phyloP scores from a whole-genome alignment of 1,284 basidiomycete genomes.

The Microbotryum violaceum region DNA sequence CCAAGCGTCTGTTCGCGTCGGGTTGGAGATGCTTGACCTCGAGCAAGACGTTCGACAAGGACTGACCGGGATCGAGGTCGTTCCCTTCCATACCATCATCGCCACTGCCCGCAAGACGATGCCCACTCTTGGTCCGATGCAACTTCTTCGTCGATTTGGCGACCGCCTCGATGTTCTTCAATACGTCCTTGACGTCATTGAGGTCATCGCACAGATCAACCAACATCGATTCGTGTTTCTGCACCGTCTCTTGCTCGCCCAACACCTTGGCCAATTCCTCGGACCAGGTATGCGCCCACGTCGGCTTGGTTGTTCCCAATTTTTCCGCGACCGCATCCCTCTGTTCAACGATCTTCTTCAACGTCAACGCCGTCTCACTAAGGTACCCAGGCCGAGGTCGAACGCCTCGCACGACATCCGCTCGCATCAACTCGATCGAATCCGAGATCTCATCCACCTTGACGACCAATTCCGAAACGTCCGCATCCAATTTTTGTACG shows the following conservation, averaged over 20 bases:
- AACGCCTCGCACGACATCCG: conserved; percentile 85
- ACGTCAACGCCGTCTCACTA: conserved; percentile 61
- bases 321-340: conserved; percentile 73
- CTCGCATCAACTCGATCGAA: conserved; percentile 78
- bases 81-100: conserved; percentile 30
- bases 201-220: conserved; percentile 84
- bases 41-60: conserved; percentile 64
- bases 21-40: conserved; percentile 76
- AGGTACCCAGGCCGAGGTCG: conserved; percentile 58
- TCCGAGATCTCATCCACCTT: conserved; percentile 92
- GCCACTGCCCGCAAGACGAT: conserved; percentile 42
- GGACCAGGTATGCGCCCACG: conserved; percentile 99
- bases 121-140: neutral
- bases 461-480: conserved; percentile 83
- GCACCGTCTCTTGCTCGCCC: conserved; percentile 91
- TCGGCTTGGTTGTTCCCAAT: conserved; percentile 81
- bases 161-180: conserved; percentile 78
- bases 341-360: conserved; percentile 61
- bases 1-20: conserved; percentile 65
- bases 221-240: conserved; percentile 83
- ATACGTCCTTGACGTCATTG: conserved; percentile 74
- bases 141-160: conserved; percentile 45
- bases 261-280: conserved; percentile 92
- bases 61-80: neutral
- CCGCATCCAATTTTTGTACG: conserved; percentile 77